Evolutionary conservation across 1,284 basidiomycete species (phyloP).

Genomic region (Schizophyllum amplum): DNA sequence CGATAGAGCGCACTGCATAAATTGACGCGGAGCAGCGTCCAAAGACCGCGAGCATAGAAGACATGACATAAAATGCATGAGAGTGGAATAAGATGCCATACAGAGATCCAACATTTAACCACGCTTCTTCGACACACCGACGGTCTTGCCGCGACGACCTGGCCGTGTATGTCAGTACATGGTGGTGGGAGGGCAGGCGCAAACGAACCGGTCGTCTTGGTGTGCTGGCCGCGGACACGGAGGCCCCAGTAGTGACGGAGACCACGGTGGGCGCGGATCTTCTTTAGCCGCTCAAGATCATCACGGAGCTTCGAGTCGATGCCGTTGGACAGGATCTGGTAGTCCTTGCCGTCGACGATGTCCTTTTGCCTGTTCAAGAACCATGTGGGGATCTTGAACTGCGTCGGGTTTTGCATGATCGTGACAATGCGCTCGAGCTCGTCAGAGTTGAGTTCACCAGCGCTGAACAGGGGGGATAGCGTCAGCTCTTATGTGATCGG

Average conservation of each 20-base stretch:
- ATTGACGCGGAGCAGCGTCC: not conserved
- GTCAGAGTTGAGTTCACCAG: slow-evolving; percentile 91
- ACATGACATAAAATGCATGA: not conserved
- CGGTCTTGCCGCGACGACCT: slow-evolving; percentile 88
- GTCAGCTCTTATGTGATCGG: slow-evolving; percentile 3
- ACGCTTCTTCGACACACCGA: slow-evolving; percentile 91
- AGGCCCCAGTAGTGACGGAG: slow-evolving; percentile 97
- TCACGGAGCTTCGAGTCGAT: slow-evolving; percentile 99
- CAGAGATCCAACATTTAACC: slow-evolving; percentile 40
- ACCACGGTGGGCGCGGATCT: slow-evolving; percentile 98
- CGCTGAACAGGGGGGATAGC: slow-evolving; percentile 36
- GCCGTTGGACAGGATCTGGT: slow-evolving; percentile 82
- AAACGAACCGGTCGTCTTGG: slow-evolving; percentile 90
- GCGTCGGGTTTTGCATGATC: slow-evolving; percentile 98
- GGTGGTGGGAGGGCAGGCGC: not conserved
- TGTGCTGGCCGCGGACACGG: slow-evolving; percentile 96
- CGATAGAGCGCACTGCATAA: not conserved
- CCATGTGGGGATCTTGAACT: slow-evolving; percentile 99
- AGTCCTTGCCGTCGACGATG: slow-evolving; percentile 95
- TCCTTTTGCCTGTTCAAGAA: slow-evolving; percentile 99
- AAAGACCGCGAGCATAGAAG: not conserved
- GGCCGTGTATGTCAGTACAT: not conserved
- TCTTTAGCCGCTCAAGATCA: slow-evolving; percentile 98
- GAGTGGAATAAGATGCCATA: too few relatives aligned
- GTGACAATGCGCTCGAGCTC: slow-evolving; percentile 99